These are phyloP conservation scores for Cryptosporidium ubiquitum DNA, from an alignment of 169 alveolate species.

Conservation along the genomic window DNA sequence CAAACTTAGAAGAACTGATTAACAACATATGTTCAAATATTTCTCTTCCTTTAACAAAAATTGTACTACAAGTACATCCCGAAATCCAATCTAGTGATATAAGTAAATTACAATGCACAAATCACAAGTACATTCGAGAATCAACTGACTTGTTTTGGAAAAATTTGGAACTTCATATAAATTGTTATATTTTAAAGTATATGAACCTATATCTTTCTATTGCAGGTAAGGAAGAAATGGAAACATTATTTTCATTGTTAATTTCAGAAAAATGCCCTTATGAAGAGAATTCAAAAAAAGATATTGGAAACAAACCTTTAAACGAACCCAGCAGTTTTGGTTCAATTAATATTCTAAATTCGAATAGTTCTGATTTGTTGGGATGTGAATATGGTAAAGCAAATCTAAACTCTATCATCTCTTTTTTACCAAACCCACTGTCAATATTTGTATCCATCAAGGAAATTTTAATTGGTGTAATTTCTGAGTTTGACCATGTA, in stretches of 20 bases:
- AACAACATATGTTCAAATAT: slow-evolving; percentile 54
- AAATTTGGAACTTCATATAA: slow-evolving; percentile 28
- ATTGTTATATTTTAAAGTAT: slow-evolving; percentile 39
- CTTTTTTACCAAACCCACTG: slow-evolving; percentile 33
- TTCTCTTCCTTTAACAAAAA: slow-evolving; percentile 59
- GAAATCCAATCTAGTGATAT: slow-evolving; percentile 58
- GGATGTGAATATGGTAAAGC: slow-evolving; percentile 24
- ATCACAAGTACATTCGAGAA: slow-evolving; percentile 9
- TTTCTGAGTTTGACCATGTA: slow-evolving; percentile 61
- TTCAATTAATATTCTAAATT: background rate
- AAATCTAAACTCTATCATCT: background rate
- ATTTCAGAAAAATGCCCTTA: background rate
- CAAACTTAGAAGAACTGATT: slow-evolving; percentile 34
- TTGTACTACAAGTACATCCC: slow-evolving; percentile 63
- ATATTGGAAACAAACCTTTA: background rate
- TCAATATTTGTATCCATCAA: slow-evolving; percentile 35
- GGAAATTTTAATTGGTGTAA: slow-evolving; percentile 20
- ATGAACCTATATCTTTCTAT: slow-evolving; percentile 42
- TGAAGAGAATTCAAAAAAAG: background rate
- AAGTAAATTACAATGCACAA: slow-evolving; percentile 32
- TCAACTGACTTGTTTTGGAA: slow-evolving; percentile 40
- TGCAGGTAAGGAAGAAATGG: slow-evolving; percentile 45
- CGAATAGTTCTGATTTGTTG: background rate
- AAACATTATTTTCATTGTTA: slow-evolving; percentile 31
- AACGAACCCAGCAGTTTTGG: background rate